These are phyloP conservation scores for Monosporozyma unispora DNA, from an alignment of 805 yeast genomes.

Conservation along the genomic window DNA sequence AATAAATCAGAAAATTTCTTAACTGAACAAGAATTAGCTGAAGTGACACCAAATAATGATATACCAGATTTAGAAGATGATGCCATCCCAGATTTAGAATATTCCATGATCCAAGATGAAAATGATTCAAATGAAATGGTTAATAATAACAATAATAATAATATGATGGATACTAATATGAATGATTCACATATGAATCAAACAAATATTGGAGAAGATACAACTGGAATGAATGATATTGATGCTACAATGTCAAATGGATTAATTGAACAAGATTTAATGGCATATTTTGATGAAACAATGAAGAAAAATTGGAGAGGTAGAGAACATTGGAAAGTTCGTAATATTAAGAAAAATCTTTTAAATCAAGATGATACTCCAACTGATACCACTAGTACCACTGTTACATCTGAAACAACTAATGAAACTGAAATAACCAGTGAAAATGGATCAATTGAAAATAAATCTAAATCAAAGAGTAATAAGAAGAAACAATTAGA, in stretches of 20 bases:
- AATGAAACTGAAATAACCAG: not conserved
- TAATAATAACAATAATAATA: slow-evolving; percentile 20
- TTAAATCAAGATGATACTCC: slow-evolving; percentile 3
- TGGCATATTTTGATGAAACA: slow-evolving; percentile 74
- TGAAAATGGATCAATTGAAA: slow-evolving; percentile 5
- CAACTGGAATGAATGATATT: not conserved
- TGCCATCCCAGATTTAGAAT: slow-evolving; percentile 3
- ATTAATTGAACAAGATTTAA: slow-evolving; percentile 49
- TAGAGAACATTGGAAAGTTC: slow-evolving; percentile 85
- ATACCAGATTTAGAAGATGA: slow-evolving; percentile 4
- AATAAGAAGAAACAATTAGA: slow-evolving; percentile 30
- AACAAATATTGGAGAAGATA: not conserved
- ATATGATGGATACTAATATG: slow-evolving; percentile 1
- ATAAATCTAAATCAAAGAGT: slow-evolving; percentile 13
- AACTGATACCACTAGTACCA: not conserved
- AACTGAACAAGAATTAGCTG: slow-evolving; percentile 25
- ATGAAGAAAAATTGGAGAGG: slow-evolving; percentile 78
- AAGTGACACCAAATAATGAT: slow-evolving; percentile 27
- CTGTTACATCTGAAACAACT: not conserved
- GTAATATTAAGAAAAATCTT: slow-evolving; percentile 39
- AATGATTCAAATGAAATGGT: slow-evolving; percentile 5
- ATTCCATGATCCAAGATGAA: slow-evolving; percentile 1
- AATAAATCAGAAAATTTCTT: slow-evolving; percentile 21
- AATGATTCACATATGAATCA: slow-evolving; percentile 1
- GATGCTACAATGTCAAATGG: slow-evolving; percentile 15